Conservation (phyloP, 805 yeast species). For the Cyberlindnera veronae region DNA sequence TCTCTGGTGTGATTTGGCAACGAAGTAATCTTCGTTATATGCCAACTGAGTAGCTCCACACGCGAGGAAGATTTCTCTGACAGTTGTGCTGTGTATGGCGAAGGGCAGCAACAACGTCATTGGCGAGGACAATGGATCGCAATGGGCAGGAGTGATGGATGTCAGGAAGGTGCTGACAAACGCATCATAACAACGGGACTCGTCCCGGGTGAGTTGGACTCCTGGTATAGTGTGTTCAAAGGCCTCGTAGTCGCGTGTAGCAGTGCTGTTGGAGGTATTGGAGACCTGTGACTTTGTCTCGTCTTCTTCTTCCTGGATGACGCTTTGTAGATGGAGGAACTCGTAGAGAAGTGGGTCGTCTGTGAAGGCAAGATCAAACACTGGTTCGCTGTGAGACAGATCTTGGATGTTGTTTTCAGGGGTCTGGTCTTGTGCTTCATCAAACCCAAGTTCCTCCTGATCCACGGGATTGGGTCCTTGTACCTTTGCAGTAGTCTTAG, state of each 20-base stretch:
- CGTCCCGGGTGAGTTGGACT: constrained; percentile 15
- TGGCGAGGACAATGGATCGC: constrained; percentile 21
- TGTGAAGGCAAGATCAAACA: constrained; percentile 6
- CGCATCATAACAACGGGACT: constrained; percentile 20
- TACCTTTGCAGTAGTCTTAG: too few species aligned
- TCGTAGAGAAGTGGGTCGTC: constrained; percentile 16
- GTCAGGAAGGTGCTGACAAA: constrained; percentile 22
- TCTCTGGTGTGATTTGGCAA: constrained; percentile 16
- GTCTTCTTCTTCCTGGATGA: constrained; percentile 8
- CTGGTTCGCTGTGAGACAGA: neutral
- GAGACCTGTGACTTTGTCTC: constrained; percentile 1
- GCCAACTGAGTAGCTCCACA: constrained; percentile 28
- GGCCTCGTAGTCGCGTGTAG: constrained; percentile 1
- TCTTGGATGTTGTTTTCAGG: too few species aligned
- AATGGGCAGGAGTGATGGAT: constrained; percentile 24
- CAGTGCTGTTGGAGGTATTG: constrained; percentile 2
- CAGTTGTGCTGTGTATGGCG: constrained; percentile 16
- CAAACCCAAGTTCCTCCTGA: too few species aligned
- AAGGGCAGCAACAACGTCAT: constrained; percentile 19
- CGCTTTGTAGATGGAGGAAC: constrained; percentile 22
- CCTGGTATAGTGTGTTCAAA: constrained; percentile 20
- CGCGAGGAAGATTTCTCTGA: constrained; percentile 24
- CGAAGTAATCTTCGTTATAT: constrained; percentile 18
- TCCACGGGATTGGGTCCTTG: too few species aligned
- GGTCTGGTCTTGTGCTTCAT: too few species aligned